These are phyloP conservation scores for Daldinia concentrica DNA, from an alignment of 495 filamentous ascomycete species.

Conservation along the genomic window DNA sequence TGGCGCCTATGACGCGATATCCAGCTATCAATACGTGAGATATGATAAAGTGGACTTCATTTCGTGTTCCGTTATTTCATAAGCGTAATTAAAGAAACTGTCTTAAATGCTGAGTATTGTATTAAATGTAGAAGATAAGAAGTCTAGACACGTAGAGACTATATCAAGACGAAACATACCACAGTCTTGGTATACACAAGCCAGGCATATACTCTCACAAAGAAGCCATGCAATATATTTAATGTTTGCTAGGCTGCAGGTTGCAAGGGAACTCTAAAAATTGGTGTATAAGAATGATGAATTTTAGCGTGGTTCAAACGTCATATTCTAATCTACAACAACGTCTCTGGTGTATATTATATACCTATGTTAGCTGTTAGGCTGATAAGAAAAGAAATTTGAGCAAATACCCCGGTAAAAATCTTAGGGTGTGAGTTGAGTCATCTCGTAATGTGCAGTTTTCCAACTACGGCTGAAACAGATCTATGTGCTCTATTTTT, in stretches of 20 bases:
- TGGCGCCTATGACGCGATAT: conserved; percentile 35
- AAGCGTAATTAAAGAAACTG: background rate
- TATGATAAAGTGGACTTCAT: conserved; percentile 29
- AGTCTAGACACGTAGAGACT: background rate
- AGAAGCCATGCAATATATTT: conserved; percentile 2
- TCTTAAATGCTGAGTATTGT: background rate
- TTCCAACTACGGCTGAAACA: background rate
- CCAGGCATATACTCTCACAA: background rate
- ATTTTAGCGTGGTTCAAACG: conserved; percentile 29
- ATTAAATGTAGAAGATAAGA: background rate
- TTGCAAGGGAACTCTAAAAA: background rate
- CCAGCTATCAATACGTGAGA: conserved; percentile 34
- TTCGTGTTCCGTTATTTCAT: conserved; percentile 14
- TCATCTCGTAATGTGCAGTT: background rate
- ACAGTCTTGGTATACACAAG: background rate
- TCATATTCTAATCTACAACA: conserved; percentile 7
- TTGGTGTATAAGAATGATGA: conserved; percentile 16
- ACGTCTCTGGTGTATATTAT: background rate
- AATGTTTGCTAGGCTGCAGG: conserved; percentile 8
- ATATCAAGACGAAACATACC: background rate
- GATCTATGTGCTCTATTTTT: background rate
- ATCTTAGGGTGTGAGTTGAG: background rate
- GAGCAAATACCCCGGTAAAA: background rate
- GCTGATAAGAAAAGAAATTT: background rate
- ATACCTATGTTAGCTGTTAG: background rate